phyloP scores from a whole-genome alignment of 257 asterid species.

The Jasminum sambac region DNA sequence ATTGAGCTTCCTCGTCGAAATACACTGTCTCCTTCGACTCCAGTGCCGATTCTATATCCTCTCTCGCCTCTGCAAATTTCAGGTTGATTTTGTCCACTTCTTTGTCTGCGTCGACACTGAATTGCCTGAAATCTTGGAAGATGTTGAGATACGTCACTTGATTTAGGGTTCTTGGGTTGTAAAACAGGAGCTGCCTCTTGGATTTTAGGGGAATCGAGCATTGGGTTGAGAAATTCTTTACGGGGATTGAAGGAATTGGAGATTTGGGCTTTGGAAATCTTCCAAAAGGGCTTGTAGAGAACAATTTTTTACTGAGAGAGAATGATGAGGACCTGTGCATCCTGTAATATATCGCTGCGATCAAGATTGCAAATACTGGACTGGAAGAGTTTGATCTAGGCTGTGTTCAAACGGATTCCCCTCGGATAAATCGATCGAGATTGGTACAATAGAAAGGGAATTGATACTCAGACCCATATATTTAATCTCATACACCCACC shows the following conservation, averaged over 20 bases:
- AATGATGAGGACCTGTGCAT: conserved; percentile 60
- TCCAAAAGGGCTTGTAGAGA: conserved; percentile 35
- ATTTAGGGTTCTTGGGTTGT: conserved; percentile 27
- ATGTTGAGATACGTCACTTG: conserved; percentile 30
- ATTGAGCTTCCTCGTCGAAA: conserved; percentile 92
- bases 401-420: no score
- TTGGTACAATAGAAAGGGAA: no score
- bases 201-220: conserved; percentile 18
- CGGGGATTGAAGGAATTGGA: conserved; percentile 24
- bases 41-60: conserved; percentile 95
- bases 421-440: no score
- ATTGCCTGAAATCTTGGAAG: conserved; percentile 39
- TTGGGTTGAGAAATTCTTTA: conserved; percentile 24
- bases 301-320: conserved; percentile 34
- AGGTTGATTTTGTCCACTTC: conserved; percentile 82
- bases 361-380: no score
- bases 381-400: no score
- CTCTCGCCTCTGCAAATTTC: conserved; percentile 98
- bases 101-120: conserved; percentile 56
- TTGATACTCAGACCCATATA: no score
- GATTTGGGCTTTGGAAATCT: conserved; percentile 36
- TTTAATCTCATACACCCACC: no score
- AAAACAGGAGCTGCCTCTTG: conserved; percentile 25
- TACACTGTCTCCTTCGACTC: conserved; percentile 93
- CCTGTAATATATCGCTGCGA: conserved; percentile 17